A percentile compares a stretch with the other conserved stretches of the same genome.
phyloP scores from a whole-genome alignment of 2,329 filamentous ascomycete genomes.

The Penicillium sp. region DNA sequence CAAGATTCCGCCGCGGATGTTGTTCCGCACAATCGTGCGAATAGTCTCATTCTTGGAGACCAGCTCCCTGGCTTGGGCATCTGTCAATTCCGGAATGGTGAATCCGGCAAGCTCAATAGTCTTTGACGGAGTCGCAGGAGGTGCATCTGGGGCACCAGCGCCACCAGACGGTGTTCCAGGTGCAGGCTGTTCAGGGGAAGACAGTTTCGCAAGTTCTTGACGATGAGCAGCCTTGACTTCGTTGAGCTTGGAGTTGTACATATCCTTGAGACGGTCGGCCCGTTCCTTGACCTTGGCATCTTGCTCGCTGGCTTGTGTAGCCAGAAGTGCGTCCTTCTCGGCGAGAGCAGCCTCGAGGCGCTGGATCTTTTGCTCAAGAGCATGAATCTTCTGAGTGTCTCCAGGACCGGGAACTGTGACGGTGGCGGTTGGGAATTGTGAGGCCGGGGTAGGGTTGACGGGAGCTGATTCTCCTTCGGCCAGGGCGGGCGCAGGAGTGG shows the following conservation, averaged over 20 bases:
- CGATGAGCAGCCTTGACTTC: slow-evolving; percentile 52
- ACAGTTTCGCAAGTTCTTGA: slow-evolving; percentile 49
- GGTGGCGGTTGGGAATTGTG: slow-evolving; percentile 31
- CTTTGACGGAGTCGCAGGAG: slow-evolving; percentile 31
- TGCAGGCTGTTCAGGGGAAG: slow-evolving; percentile 39
- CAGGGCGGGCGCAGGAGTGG: slow-evolving; percentile 3
- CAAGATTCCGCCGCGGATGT: slow-evolving; percentile 52
- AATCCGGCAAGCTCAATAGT: slow-evolving; percentile 29
- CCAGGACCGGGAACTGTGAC: slow-evolving; percentile 23
- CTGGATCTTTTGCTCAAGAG: slow-evolving; percentile 58
- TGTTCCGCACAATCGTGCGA: slow-evolving; percentile 52
- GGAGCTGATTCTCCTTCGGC: slow-evolving; percentile 45
- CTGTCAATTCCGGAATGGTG: slow-evolving; percentile 40
- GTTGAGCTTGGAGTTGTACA: slow-evolving; percentile 64
- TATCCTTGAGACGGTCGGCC: slow-evolving; percentile 60
- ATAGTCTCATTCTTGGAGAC: slow-evolving; percentile 50
- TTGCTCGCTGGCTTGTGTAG: slow-evolving; percentile 49
- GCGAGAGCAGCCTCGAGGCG: slow-evolving; percentile 51
- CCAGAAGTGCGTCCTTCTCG: slow-evolving; percentile 46
- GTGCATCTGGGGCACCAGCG: slow-evolving; percentile 19
- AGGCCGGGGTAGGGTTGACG: slow-evolving; percentile 32
- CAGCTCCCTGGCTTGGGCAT: slow-evolving; percentile 50
- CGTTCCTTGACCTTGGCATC: slow-evolving; percentile 49
- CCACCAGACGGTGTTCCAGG: slow-evolving; percentile 23
- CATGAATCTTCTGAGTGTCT: slow-evolving; percentile 56